phyloP scores from a whole-genome alignment of 139 green algal genomes.

The Dunaliella sp. region DNA sequence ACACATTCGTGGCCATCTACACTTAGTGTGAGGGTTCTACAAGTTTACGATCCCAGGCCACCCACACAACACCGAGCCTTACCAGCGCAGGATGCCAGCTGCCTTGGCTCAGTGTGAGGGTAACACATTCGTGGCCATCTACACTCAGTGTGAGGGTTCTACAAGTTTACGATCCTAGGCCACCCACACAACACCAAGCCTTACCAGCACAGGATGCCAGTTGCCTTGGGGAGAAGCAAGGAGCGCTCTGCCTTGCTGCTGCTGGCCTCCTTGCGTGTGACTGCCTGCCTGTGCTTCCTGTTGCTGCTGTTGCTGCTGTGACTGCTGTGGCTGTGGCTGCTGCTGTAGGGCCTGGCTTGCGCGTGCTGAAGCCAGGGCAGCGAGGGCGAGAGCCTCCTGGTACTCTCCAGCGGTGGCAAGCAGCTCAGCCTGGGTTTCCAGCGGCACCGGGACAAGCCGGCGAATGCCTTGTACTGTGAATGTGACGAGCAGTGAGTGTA shows the following conservation, averaged over 20 bases:
- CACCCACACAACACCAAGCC: neutral
- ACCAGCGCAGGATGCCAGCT: neutral
- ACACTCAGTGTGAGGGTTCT: too few species aligned
- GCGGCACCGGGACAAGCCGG: constrained; percentile 46
- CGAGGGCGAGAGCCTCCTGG: constrained; percentile 65
- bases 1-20: too few species aligned
- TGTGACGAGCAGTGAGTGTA: too few species aligned
- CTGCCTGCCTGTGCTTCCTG: too few species aligned
- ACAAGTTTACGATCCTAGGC: too few species aligned
- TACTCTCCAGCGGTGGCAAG: constrained; percentile 61
- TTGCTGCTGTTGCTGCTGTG: neutral
- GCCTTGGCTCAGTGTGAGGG: too few species aligned
- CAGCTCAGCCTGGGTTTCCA: constrained; percentile 54
- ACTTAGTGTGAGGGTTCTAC: too few species aligned
- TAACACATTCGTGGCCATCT: too few species aligned
- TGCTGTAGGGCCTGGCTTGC: neutral
- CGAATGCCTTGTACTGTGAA: constrained; percentile 37
- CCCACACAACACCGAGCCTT: neutral
- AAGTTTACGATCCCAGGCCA: too few species aligned
- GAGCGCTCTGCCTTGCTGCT: neutral
- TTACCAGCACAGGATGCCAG: neutral
- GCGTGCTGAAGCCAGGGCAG: constrained; percentile 13
- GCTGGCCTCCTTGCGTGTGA: too few species aligned
- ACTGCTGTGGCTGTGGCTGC: neutral
- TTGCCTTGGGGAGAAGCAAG: neutral